Base-by-base conservation (phyloP, 2,329 filamentous ascomycete genomes). In the Pseudogymnoascus sp. region DNA sequence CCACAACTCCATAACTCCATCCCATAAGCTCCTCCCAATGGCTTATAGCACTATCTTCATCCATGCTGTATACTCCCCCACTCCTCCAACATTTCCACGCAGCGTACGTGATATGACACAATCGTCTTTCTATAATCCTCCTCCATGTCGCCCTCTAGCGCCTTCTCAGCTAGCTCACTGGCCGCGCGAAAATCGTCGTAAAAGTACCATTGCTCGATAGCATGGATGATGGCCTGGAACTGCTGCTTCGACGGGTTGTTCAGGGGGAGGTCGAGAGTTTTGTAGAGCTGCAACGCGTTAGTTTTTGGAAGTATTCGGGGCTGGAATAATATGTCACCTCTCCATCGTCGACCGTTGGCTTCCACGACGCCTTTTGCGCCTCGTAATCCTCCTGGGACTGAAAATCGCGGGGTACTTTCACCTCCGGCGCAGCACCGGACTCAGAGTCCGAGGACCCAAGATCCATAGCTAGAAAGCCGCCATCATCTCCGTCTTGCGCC, bases 391-490 rank as follows among this genome's bases (percentile, higher is more conserved):
- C 67, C 42, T 72, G 68, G 1, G 70, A 69, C 59, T 72, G 71
- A 58, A 68, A 69, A 62, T 73, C 71, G 41, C 71, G 67, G 22
- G 71, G 71, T 16, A 70, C 59, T 62, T 71, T 70, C 16, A 64
- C 38, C 35, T 62, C 22, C 5, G 63, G 28, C 4, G 60, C 61
- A 12, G 61, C 41, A 5, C 65, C 63, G 28, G 59, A 42, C n/a
- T 68, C 68, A 61, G 71, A 69, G 4, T 76, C 74, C 8, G 72
- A 75, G 58, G 77, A 76, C 38, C 74, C 75, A 62, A 80, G 69
- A 23, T 75, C 72, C 64, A 81, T 79, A 66, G 70, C 70, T 62
- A 80, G 72, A 60, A 79, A 75, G 28, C 74, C 75, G 11, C 75
- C 67, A 38, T 72, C 68, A 38, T 73, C 70, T 60, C 74, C 71